Evolutionary conservation across 805 yeast genomes (phyloP), one percentile per base, ranked within the genome.

Genomic region (Jamesozyma piceae): DNA sequence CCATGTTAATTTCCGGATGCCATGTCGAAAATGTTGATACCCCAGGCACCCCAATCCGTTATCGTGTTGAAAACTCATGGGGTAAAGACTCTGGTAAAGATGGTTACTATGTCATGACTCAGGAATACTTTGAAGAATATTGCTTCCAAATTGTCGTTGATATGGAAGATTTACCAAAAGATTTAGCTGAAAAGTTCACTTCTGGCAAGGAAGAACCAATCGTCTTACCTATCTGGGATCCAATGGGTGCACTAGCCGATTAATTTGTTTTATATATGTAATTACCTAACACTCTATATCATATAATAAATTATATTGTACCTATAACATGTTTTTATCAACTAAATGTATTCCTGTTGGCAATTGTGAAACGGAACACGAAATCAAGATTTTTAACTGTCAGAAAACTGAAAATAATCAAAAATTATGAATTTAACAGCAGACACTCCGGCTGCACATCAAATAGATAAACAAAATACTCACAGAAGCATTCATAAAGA

Each of bases 1-100:
- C 95, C 30, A 86, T 86, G 95, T 72, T 79, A 19, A 75, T 86
- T 54, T 80, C 88, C 11, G 95, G 79, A 27, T 90, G 83, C 37
- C 88, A 85, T 60, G 65, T 86, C 30, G 87, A 81, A 49, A 18
- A 38, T 11, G 14, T 20, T 2, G 76, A 70, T 11, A 35, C 42
- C 13, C 48, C 65, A 19, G 81, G 80, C 5, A 67, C 70, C 46
- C 85, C 87, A 21, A 64, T 74, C 22, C 71, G 86, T 49, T 82
- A 83, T 72, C 70, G 80, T 54, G 87, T 82, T 33, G 87, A 81
- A 61, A 82, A 82, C 65, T 78, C 86, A 10, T 82, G 88, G 88
- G 86, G 88, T 49, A 72, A 74, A 43, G 80, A 75, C 44, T 64
- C 73, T 14, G 89, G 89, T 43, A 65, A 67, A 38, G 78, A 80